Evolutionary conservation across 1,284 basidiomycete species (phyloP).

Genomic region (Sanghuangporus baumii): DNA sequence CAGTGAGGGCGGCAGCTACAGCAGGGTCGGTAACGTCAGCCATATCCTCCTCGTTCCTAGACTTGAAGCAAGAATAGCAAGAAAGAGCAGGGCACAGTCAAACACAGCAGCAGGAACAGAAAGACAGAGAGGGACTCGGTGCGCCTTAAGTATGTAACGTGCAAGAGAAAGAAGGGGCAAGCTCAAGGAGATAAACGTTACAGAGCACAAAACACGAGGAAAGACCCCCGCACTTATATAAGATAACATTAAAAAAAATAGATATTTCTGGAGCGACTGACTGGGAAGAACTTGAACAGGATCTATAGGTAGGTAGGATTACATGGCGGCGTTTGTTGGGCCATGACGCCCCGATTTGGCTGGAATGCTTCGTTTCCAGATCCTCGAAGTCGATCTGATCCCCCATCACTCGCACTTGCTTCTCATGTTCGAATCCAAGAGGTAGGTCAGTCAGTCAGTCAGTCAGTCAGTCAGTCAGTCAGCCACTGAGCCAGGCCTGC

Average conservation of each 20-base stretch:
- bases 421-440: too few species aligned
- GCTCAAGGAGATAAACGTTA: neutral
- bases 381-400: neutral
- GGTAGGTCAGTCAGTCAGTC: too few species aligned
- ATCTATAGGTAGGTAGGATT: neutral
- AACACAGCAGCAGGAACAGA: neutral
- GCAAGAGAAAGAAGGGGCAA: neutral
- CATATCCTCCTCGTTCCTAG: neutral
- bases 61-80: neutral
- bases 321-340: neutral
- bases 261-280: neutral
- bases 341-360: neutral
- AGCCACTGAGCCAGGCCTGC: too few species aligned
- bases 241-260: neutral
- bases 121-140: neutral
- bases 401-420: neutral
- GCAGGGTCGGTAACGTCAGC: constrained; percentile 13
- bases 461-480: too few species aligned
- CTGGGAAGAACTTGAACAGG: neutral
- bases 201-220: neutral
- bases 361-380: neutral
- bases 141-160: neutral
- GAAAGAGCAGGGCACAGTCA: neutral
- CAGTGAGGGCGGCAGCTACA: constrained; percentile 30
- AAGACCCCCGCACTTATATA: neutral